Evolutionary conservation across 495 filamentous ascomycete species (phyloP).

Genomic region (Parachaetomium inaequale): DNA sequence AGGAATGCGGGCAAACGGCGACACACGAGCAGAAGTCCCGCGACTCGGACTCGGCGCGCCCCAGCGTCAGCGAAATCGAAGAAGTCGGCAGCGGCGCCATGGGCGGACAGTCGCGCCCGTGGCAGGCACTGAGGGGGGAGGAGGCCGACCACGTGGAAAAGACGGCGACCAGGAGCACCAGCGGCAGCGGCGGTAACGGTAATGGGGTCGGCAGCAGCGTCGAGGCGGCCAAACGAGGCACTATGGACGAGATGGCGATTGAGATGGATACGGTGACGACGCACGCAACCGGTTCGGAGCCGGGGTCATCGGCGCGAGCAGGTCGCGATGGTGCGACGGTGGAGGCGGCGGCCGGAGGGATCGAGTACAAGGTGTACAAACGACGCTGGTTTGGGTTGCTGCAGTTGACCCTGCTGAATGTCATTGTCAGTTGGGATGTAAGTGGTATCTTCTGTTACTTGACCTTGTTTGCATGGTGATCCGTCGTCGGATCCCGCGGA

Average conservation of each 20-base stretch:
- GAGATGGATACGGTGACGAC: conserved; percentile 17
- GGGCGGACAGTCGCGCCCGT: background rate
- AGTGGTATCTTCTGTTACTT: conserved; percentile 36
- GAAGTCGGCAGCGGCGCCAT: background rate
- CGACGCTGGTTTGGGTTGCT: conserved; percentile 83
- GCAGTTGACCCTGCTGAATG: conserved; percentile 82
- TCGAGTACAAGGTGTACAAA: conserved; percentile 74
- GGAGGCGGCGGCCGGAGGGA: conserved; percentile 2
- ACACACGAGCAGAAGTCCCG: background rate
- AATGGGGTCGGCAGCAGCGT: background rate
- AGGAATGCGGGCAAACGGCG: background rate
- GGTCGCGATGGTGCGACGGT: too few species aligned
- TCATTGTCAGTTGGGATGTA: conserved; percentile 94
- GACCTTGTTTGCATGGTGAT: background rate
- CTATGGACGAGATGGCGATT: conserved; percentile 15
- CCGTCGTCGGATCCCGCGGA: background rate
- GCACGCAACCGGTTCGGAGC: background rate
- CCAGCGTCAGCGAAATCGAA: background rate
- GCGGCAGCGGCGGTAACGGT: background rate
- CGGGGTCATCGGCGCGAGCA: too few species aligned
- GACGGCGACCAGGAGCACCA: background rate
- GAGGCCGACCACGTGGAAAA: background rate
- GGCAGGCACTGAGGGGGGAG: conserved; percentile 9
- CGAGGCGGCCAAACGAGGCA: background rate
- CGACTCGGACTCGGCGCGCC: background rate